phyloP scores from a whole-genome alignment of 176 grass and related monocot species.

The Cymbopogon citratus region DNA sequence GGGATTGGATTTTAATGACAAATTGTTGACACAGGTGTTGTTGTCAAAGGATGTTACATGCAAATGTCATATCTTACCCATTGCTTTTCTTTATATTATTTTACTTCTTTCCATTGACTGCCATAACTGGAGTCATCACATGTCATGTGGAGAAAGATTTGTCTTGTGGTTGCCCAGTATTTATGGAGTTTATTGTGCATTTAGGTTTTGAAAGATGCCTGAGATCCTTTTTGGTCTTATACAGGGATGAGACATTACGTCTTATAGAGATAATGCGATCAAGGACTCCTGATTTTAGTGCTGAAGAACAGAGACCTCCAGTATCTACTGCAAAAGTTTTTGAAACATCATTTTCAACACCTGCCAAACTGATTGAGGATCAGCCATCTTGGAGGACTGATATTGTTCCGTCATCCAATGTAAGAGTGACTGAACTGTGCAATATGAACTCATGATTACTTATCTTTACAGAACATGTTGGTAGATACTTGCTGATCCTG shows the following conservation, averaged over 20 bases:
- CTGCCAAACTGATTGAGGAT: constrained; percentile 1
- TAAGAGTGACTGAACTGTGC: constrained; percentile 29
- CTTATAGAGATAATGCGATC: constrained; percentile 44
- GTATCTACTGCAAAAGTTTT: constrained; percentile 24
- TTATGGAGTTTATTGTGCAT: background rate
- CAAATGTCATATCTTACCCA: background rate
- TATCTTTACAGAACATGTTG: background rate
- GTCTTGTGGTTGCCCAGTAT: background rate
- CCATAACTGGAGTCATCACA: constrained; percentile 12
- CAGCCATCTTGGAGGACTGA: constrained; percentile 13
- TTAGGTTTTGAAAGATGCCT: constrained; percentile 12
- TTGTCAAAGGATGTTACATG: background rate
- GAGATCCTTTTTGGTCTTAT: constrained; percentile 22
- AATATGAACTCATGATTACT: constrained; percentile 8
- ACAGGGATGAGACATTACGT: constrained; percentile 43
- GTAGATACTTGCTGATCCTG: background rate
- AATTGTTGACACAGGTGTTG: background rate
- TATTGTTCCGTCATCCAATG: constrained; percentile 24
- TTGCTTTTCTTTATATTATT: background rate
- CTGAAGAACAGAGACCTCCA: constrained; percentile 22
- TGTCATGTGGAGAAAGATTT: background rate
- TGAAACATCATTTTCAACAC: constrained; percentile 26
- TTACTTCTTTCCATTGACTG: background rate
- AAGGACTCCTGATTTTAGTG: constrained; percentile 41
- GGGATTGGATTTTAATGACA: background rate